Percentiles rank a stretch among this genome's conserved stretches.
These are phyloP conservation scores for Passiflora organensis DNA, from an alignment of 345 rosid species.

Conservation along the genomic window DNA sequence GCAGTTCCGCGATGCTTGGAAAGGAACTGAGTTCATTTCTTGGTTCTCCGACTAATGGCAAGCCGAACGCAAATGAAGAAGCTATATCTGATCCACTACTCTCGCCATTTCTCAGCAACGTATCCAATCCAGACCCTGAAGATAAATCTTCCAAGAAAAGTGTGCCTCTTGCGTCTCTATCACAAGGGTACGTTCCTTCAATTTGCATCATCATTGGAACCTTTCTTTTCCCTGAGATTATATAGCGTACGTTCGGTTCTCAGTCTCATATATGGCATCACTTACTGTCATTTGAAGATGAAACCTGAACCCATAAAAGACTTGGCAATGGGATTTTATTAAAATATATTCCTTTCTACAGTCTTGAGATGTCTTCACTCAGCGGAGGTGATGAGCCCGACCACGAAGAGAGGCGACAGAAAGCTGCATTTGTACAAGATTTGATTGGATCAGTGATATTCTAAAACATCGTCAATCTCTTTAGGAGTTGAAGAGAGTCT, in stretches of 20 bases:
- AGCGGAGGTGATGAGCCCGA: slow-evolving; percentile 22
- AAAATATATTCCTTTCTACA: no score
- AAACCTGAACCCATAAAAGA: no score
- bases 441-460: slow-evolving; percentile 42
- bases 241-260: no score
- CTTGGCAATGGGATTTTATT: no score
- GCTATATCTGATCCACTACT: slow-evolving; percentile 37
- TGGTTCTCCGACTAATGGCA: slow-evolving; percentile 29
- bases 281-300: background rate
- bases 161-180: slow-evolving; percentile 14
- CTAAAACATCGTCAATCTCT: slow-evolving; percentile 12
- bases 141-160: no score
- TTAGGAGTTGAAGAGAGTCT: background rate
- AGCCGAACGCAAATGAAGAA: slow-evolving; percentile 25
- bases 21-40: slow-evolving; percentile 43
- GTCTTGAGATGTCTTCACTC: slow-evolving; percentile 16
- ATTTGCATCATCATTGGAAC: no score
- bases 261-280: background rate
- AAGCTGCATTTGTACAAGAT: slow-evolving; percentile 41
- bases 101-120: slow-evolving; percentile 37
- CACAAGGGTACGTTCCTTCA: slow-evolving; percentile 40
- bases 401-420: slow-evolving; percentile 40
- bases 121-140: slow-evolving; percentile 24
- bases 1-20: slow-evolving; percentile 36
- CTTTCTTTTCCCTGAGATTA: no score